These are phyloP conservation scores for Starmera amethionina DNA, from an alignment of 805 yeast genomes.

Conservation along the genomic window DNA sequence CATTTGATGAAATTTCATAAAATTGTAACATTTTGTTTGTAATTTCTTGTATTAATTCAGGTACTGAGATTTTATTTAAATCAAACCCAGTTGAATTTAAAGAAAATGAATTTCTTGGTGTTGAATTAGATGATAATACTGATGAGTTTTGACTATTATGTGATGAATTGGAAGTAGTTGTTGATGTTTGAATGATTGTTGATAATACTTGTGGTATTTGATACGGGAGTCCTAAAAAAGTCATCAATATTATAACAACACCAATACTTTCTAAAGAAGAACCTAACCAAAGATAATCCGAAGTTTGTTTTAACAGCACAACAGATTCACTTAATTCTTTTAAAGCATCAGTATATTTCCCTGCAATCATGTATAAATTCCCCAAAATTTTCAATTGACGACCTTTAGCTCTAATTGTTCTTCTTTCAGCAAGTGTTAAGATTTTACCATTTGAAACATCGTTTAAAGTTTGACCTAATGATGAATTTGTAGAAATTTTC, in stretches of 20 bases:
- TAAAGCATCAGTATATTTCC: slow-evolving; percentile 64
- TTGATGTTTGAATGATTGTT: slow-evolving; percentile 24
- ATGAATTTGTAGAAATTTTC: slow-evolving; percentile 21
- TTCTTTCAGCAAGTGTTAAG: slow-evolving; percentile 23
- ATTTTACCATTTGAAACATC: slow-evolving; percentile 26
- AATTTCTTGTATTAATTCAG: slow-evolving; percentile 28
- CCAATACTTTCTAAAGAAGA: slow-evolving; percentile 79
- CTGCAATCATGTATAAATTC: slow-evolving; percentile 70
- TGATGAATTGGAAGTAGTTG: slow-evolving; percentile 5
- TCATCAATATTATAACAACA: slow-evolving; percentile 50
- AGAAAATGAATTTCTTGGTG: slow-evolving; percentile 3
- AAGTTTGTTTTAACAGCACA: slow-evolving; percentile 41
- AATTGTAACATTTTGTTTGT: slow-evolving; percentile 29
- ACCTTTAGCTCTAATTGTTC: slow-evolving; percentile 46
- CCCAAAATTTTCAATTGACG: slow-evolving; percentile 71
- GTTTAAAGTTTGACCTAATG: slow-evolving; percentile 12
- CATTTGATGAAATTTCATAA: slow-evolving; percentile 43
- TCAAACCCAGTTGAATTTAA: slow-evolving; percentile 5
- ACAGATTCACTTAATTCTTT: slow-evolving; percentile 69
- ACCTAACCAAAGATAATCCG: slow-evolving; percentile 82
- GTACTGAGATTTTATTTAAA: slow-evolving; percentile 15
- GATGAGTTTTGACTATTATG: slow-evolving; percentile 3
- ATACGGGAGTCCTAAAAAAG: slow-evolving; percentile 43
- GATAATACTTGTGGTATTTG: slow-evolving; percentile 26
- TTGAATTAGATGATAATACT: slow-evolving; percentile 1